Conservation (phyloP, 163 green algal species). For the Chlorella variabilis region DNA sequence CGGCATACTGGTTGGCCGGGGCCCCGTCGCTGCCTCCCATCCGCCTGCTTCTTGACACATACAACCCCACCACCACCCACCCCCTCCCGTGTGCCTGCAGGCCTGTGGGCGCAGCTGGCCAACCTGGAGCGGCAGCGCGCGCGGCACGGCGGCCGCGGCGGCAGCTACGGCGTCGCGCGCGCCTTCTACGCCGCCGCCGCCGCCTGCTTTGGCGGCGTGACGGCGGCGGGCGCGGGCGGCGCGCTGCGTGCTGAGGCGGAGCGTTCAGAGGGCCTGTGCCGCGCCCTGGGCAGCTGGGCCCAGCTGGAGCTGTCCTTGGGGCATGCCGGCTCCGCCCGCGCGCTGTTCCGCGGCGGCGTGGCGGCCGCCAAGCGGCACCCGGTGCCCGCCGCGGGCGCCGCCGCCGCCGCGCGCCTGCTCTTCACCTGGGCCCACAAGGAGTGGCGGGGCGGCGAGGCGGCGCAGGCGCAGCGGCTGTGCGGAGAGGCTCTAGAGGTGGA, state of each 20-base stretch:
- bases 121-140: slow-evolving; percentile 46
- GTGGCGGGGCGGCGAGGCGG: slow-evolving; percentile 25
- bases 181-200: slow-evolving; percentile 41
- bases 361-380: neutral
- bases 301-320: slow-evolving; percentile 40
- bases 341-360: slow-evolving; percentile 20
- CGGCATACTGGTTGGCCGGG: no score
- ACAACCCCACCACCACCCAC: neutral
- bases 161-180: slow-evolving; percentile 1
- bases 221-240: slow-evolving; percentile 4
- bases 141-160: neutral
- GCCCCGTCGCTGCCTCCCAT: no score
- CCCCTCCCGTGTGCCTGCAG: neutral
- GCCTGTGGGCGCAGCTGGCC: slow-evolving; percentile 48
- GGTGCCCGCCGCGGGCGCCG: neutral
- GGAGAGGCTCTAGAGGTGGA: slow-evolving; percentile 32
- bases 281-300: slow-evolving; percentile 34
- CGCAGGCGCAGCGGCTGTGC: slow-evolving; percentile 27
- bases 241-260: slow-evolving; percentile 5
- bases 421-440: slow-evolving; percentile 44
- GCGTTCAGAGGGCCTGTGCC: slow-evolving; percentile 7
- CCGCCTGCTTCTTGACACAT: neutral
- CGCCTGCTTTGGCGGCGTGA: slow-evolving; percentile 6
- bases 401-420: slow-evolving; percentile 11
- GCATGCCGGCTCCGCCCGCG: neutral